Percentiles rank a stretch among this genome's conserved stretches.
These are phyloP conservation scores for Phytophthora palmivora DNA, from an alignment of 352 stramenopile genomes.

Conservation along the genomic window DNA sequence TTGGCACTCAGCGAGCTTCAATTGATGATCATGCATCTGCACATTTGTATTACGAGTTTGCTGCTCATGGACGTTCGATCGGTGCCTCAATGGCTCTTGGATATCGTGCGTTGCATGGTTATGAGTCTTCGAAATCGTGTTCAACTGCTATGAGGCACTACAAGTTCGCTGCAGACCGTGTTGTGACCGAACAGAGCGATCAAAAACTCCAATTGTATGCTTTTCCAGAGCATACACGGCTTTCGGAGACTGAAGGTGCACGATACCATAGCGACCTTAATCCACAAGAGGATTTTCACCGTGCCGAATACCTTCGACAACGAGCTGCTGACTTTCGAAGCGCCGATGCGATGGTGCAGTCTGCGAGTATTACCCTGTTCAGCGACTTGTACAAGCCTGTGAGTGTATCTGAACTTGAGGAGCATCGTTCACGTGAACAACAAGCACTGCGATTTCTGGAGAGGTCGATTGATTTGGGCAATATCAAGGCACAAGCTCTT, in stretches of 20 bases:
- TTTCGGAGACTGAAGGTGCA: constrained; percentile 48
- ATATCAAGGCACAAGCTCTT: constrained; percentile 51
- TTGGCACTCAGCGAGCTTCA: constrained; percentile 40
- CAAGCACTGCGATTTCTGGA: constrained; percentile 57
- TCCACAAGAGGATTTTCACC: constrained; percentile 44
- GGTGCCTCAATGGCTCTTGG: constrained; percentile 72
- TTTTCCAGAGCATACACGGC: constrained; percentile 31
- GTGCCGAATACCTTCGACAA: constrained; percentile 61
- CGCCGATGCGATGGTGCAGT: constrained; percentile 51
- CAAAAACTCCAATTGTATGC: constrained; percentile 42
- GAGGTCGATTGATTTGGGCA: constrained; percentile 46
- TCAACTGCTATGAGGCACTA: constrained; percentile 72
- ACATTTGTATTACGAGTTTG: constrained; percentile 71
- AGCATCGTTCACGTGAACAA: constrained; percentile 33
- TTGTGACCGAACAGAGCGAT: constrained; percentile 38
- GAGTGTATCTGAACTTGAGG: constrained; percentile 14
- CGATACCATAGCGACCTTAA: constrained; percentile 21
- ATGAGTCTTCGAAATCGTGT: constrained; percentile 57
- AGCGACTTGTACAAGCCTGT: constrained; percentile 46
- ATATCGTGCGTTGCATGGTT: constrained; percentile 68
- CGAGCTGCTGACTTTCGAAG: constrained; percentile 35
- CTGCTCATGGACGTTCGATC: constrained; percentile 44
- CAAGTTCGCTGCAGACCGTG: constrained; percentile 68
- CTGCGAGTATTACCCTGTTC: constrained; percentile 67
- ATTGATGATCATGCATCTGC: constrained; percentile 19